Base-by-base conservation (phyloP, 148 eudicot genomes). In the Beta vulgaris region DNA sequence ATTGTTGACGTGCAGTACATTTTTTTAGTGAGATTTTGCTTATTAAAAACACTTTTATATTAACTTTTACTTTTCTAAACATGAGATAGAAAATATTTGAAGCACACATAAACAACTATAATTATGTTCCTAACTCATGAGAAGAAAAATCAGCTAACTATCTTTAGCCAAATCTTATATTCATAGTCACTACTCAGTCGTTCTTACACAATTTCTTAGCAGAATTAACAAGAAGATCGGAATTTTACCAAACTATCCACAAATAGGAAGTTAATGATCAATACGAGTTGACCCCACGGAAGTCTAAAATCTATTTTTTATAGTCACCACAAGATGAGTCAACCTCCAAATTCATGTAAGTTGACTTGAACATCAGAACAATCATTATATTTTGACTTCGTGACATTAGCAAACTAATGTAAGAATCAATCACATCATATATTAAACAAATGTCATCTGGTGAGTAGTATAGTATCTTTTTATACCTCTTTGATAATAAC, bases 381-480 rank as follows among this genome's bases (percentile, higher is more conserved):
- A 80, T 80, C 42, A 80, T 80, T 75, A 32, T 16, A 40, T 53
- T 12, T 80, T 80, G 82, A 80, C 82, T 64, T 31, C 25, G 59
- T 75, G 72, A 75, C 72, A 66, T 61, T 64, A 78, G 57, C 76
- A 73, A 57, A 63, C 71, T 49, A 19, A 46, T 77, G 39, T 34
- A 60, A 32, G 18, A 64, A 66, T 31, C 72, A 73, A 73, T 78
- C 81, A 78, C 81, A 74, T 80, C 76, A 48, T 49, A 37, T 0
- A 49, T 25, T 34, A 21, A 60, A 43, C 36, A 54, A 61, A n/a
- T 54, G 53, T 29, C 71, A 57, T 26, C 36, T 61, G 44, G 36
- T 14, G 12, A 21, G 43, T n/a, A 58, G n/a, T n/a, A n/a, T n/a
- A 29, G 26, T 32, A 58, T 55, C 26, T 72, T 72, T 58, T 29